Evolutionary conservation across 805 yeast species (phyloP).

Genomic region (Tetrapisispora phaffii): DNA sequence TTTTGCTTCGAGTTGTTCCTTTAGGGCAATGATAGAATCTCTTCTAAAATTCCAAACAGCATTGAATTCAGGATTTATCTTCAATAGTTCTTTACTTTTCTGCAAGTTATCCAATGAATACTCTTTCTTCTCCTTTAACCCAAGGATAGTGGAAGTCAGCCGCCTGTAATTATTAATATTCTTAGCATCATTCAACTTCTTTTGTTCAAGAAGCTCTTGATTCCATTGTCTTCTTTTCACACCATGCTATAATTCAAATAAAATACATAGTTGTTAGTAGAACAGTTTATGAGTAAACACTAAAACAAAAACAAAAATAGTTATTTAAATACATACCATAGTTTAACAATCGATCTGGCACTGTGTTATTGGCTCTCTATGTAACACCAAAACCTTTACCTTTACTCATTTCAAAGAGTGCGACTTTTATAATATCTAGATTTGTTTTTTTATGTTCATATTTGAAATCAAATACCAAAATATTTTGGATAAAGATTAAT

Average conservation of each 20-base stretch:
- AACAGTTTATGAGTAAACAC: too few relatives aligned
- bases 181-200: constrained; percentile 46
- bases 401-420: too few relatives aligned
- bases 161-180: constrained; percentile 49
- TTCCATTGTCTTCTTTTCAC: constrained; percentile 50
- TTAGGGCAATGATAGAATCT: constrained; percentile 41
- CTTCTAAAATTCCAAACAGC: constrained; percentile 86
- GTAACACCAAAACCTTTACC: too few relatives aligned
- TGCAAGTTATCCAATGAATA: constrained; percentile 36
- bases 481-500: too few relatives aligned
- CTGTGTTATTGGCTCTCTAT: too few relatives aligned
- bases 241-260: constrained; percentile 42
- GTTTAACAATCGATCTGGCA: background rate
- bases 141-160: constrained; percentile 38
- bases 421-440: too few relatives aligned
- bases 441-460: too few relatives aligned
- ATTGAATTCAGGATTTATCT: constrained; percentile 75
- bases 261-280: background rate
- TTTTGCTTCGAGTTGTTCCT: constrained; percentile 17
- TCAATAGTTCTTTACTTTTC: constrained; percentile 47
- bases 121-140: constrained; percentile 20
- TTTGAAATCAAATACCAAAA: too few relatives aligned
- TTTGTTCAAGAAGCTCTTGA: constrained; percentile 44
- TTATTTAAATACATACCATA: constrained; percentile 1
- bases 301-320: background rate